Conservation (phyloP, 805 yeast species). For the Wickerhamomyces mucosus region DNA sequence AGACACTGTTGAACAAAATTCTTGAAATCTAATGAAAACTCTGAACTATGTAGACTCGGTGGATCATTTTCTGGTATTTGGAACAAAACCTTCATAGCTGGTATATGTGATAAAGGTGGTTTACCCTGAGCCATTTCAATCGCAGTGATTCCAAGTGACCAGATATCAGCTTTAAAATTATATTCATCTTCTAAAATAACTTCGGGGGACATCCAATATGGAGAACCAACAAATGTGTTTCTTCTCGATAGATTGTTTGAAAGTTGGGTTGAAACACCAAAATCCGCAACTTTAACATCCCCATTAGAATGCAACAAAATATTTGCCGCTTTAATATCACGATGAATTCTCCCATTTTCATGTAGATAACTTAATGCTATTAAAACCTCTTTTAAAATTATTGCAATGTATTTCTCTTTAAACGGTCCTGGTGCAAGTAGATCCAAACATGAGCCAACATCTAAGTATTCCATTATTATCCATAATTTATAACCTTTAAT, state of each 20-base stretch:
- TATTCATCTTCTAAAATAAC: constrained; percentile 84
- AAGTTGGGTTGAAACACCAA: constrained; percentile 86
- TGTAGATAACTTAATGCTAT: constrained; percentile 65
- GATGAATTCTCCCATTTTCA: constrained; percentile 73
- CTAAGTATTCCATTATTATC: constrained; percentile 96
- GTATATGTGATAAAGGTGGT: constrained; percentile 87
- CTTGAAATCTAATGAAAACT: constrained; percentile 51
- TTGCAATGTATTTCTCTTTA: constrained; percentile 72
- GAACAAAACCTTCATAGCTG: constrained; percentile 31
- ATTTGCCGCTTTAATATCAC: constrained; percentile 94
- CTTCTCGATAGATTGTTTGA: constrained; percentile 62
- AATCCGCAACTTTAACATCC: constrained; percentile 84
- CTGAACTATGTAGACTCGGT: constrained; percentile 44
- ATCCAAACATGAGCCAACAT: constrained; percentile 82
- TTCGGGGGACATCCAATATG: constrained; percentile 99
- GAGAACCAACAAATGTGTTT: constrained; percentile 64
- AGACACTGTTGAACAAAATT: constrained; percentile 66
- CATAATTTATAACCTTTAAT: constrained; percentile 79
- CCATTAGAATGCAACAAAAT: constrained; percentile 62
- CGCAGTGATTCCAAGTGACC: constrained; percentile 94
- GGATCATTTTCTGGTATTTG: constrained; percentile 57
- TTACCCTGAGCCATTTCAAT: constrained; percentile 93
- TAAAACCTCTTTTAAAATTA: constrained; percentile 72
- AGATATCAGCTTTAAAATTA: constrained; percentile 87
- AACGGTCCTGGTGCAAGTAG: constrained; percentile 79